A percentile compares a stretch with the other conserved stretches of the same genome.
Evolutionary conservation across 1,284 basidiomycete genomes (phyloP).

Genomic region (Sporisorium sorghi): DNA sequence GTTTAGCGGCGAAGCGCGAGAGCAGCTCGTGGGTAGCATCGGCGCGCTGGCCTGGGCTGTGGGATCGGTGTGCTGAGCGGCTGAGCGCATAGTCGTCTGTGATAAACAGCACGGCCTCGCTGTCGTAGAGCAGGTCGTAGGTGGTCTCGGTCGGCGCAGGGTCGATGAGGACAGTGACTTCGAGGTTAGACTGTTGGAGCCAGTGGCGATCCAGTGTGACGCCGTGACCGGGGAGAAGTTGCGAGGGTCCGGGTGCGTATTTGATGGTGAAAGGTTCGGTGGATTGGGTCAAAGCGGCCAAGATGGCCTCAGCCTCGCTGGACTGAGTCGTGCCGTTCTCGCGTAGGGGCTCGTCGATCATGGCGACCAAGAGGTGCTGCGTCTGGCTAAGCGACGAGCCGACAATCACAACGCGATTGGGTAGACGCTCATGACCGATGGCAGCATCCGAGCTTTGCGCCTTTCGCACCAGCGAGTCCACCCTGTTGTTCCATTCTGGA

Average conservation of each 20-base stretch:
- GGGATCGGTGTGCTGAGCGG: conserved; percentile 21
- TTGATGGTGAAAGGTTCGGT: conserved; percentile 24
- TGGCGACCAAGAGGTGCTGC: conserved; percentile 27
- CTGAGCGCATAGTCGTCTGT: conserved; percentile 47
- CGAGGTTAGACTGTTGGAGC: conserved; percentile 44
- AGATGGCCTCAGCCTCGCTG: conserved; percentile 18
- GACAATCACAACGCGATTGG: conserved; percentile 24
- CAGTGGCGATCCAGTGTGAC: conserved; percentile 42
- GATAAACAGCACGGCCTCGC: conserved; percentile 49
- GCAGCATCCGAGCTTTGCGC: neutral
- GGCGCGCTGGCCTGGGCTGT: conserved; percentile 10
- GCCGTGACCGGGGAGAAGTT: neutral
- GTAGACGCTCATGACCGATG: neutral
- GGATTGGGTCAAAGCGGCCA: conserved; percentile 2
- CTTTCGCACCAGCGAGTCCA: conserved; percentile 20
- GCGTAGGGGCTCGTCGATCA: conserved; percentile 55
- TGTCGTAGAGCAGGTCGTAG: conserved; percentile 46
- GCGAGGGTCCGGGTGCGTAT: conserved; percentile 26
- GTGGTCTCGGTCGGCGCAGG: conserved; percentile 12
- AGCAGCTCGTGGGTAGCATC: conserved; percentile 31
- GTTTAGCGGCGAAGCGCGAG: conserved; percentile 50
- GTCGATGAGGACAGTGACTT: conserved; percentile 43
- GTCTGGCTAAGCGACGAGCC: conserved; percentile 43
- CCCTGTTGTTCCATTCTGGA: conserved; percentile 21
- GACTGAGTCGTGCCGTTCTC: conserved; percentile 17